Percentiles rank a stretch among this genome's conserved stretches.
Evolutionary conservation across 75 land plant genomes (phyloP).

Genomic region (Sequoiadendron giganteum): DNA sequence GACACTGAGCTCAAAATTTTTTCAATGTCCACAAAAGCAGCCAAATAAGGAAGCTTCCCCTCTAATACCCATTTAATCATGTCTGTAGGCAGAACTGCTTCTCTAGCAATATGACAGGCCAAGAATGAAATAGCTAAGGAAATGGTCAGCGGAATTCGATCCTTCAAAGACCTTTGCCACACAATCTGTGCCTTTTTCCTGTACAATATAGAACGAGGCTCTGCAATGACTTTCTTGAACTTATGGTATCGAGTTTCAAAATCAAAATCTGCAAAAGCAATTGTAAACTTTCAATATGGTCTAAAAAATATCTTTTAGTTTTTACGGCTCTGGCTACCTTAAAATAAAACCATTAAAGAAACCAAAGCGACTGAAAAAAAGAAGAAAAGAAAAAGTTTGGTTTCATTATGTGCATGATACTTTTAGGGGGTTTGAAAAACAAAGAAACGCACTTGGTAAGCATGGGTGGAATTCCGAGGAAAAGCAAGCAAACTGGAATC

Average conservation of each 20-base stretch:
- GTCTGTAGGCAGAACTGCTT: conserved; percentile 80
- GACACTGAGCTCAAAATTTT: conserved; percentile 32
- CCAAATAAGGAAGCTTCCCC: conserved; percentile 74
- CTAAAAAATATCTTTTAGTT: neutral
- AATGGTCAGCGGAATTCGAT: conserved; percentile 51
- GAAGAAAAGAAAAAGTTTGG: neutral
- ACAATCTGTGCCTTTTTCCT: conserved; percentile 35
- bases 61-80: conserved; percentile 71
- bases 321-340: neutral
- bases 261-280: conserved; percentile 1
- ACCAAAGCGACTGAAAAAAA: neutral
- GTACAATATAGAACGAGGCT: conserved; percentile 28
- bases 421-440: neutral
- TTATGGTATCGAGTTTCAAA: neutral
- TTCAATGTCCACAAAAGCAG: conserved; percentile 64
- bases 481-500: neutral
- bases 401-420: neutral
- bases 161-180: conserved; percentile 54
- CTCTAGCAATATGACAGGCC: conserved; percentile 78
- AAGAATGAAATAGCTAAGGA: conserved; percentile 71
- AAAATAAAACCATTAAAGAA: neutral
- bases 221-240: conserved; percentile 1
- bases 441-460: neutral
- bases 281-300: neutral
- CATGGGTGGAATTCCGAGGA: neutral